These are phyloP conservation scores for Scheffersomyces illinoinensis DNA, from an alignment of 1,139 yeast species.

Conservation along the genomic window DNA sequence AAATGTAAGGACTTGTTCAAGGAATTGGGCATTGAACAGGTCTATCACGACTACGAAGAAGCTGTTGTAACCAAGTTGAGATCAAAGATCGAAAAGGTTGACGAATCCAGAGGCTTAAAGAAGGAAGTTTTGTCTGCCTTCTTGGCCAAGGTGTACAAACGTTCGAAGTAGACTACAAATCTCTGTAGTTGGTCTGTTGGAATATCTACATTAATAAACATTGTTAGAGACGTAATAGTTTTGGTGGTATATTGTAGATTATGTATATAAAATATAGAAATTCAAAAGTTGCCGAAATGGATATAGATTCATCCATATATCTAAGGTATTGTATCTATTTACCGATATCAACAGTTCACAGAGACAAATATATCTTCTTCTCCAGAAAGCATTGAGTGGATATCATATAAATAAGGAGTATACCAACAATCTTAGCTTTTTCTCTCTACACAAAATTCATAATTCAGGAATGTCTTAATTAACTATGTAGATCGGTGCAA, in stretches of 20 bases:
- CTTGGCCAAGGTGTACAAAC: slow-evolving; percentile 89
- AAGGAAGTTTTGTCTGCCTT: slow-evolving; percentile 79
- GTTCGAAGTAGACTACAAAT: slow-evolving; percentile 60
- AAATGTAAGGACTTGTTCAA: slow-evolving; percentile 72
- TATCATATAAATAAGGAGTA: background rate
- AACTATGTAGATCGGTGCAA: background rate
- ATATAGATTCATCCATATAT: background rate
- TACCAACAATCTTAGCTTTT: background rate
- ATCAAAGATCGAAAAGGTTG: slow-evolving; percentile 64
- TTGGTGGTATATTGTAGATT: too few relatives aligned
- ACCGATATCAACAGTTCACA: background rate
- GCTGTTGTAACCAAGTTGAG: slow-evolving; percentile 64
- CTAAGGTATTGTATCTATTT: too few relatives aligned
- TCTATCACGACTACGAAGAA: slow-evolving; percentile 84
- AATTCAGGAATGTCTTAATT: background rate
- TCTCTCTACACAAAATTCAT: background rate
- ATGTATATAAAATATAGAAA: too few relatives aligned
- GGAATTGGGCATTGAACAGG: slow-evolving; percentile 69
- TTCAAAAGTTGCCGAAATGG: too few relatives aligned
- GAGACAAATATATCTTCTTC: background rate
- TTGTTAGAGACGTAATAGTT: background rate
- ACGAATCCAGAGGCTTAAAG: slow-evolving; percentile 92
- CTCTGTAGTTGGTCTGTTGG: background rate
- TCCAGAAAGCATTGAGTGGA: background rate
- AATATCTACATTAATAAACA: background rate